Conservation (phyloP, 108 stramenopile genomes). For the Pseudonitzschia multiseries region DNA sequence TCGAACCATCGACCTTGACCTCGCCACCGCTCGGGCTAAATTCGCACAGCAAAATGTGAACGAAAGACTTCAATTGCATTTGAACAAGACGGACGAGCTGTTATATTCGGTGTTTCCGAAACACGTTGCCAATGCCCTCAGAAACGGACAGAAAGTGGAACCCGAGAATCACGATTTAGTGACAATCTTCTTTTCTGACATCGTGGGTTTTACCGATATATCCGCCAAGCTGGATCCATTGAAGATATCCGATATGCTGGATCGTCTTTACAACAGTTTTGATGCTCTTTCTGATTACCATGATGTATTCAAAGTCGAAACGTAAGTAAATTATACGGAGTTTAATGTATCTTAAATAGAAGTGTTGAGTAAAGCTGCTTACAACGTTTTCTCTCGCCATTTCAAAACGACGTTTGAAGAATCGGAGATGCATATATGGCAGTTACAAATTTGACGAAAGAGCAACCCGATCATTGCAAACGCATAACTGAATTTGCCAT, state of each 20-base stretch:
- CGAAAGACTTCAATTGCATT: slow-evolving; percentile 29
- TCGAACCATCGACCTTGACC: background rate
- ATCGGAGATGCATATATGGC: slow-evolving; percentile 67
- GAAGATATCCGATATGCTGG: slow-evolving; percentile 63
- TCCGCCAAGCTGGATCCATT: slow-evolving; percentile 46
- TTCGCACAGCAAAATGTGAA: slow-evolving; percentile 9
- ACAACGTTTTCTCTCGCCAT: background rate
- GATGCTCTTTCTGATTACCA: slow-evolving; percentile 63
- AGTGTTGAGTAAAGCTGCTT: background rate
- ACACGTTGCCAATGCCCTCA: slow-evolving; percentile 47
- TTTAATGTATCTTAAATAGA: background rate
- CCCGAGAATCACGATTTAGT: slow-evolving; percentile 51
- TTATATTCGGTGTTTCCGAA: slow-evolving; percentile 45
- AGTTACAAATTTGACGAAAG: slow-evolving; percentile 62
- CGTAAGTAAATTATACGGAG: slow-evolving; percentile 29
- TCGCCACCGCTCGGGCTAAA: slow-evolving; percentile 9
- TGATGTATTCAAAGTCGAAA: slow-evolving; percentile 80
- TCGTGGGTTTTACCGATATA: slow-evolving; percentile 72
- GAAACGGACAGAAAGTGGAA: slow-evolving; percentile 51
- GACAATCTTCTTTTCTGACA: slow-evolving; percentile 68
- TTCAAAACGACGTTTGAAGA: slow-evolving; percentile 26
- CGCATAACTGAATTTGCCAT: slow-evolving; percentile 73
- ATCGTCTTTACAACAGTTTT: slow-evolving; percentile 64
- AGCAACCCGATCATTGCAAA: slow-evolving; percentile 73
- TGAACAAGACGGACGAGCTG: slow-evolving; percentile 34